These are phyloP conservation scores for Hansfordia pulvinata DNA, from an alignment of 2,329 filamentous ascomycete genomes.

Conservation along the genomic window DNA sequence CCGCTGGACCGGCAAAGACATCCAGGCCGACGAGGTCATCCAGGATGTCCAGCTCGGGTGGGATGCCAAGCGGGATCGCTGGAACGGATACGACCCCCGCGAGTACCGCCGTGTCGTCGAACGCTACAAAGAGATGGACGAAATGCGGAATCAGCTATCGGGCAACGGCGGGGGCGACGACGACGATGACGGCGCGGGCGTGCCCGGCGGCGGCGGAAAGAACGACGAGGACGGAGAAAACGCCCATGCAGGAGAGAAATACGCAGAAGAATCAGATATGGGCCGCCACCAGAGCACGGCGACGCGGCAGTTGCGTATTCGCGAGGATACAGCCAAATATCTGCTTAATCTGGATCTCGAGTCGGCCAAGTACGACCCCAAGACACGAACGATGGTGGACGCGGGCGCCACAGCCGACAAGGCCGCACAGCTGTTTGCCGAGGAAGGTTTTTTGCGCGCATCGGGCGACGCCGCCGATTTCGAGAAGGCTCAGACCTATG, in stretches of 20 bases:
- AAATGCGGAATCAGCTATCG: constrained; percentile 42
- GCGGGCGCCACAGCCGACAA: constrained; percentile 68
- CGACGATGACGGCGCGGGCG: constrained; percentile 31
- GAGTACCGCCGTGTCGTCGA: constrained; percentile 83
- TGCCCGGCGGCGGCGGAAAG: too few species aligned
- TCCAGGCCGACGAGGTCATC: constrained; percentile 80
- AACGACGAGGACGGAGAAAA: constrained; percentile 36
- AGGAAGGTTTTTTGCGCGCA: constrained; percentile 80
- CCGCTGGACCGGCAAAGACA: constrained; percentile 83
- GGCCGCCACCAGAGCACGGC: constrained; percentile 83
- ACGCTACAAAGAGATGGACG: constrained; percentile 77
- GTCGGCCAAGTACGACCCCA: constrained; percentile 95
- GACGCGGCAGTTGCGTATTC: constrained; percentile 77
- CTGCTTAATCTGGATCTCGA: constrained; percentile 89
- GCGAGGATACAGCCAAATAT: constrained; percentile 97
- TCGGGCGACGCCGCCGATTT: constrained; percentile 91
- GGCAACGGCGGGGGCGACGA: constrained; percentile 28
- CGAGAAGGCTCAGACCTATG: constrained; percentile 75
- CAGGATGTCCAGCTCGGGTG: constrained; percentile 81
- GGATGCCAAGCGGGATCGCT: constrained; percentile 95
- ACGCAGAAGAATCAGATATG: constrained; percentile 95
- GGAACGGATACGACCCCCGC: constrained; percentile 91
- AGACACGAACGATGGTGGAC: constrained; percentile 84
- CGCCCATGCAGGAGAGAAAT: constrained; percentile 51
- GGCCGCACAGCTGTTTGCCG: constrained; percentile 71